Base-by-base conservation (phyloP, 2,329 filamentous ascomycete genomes). In the Fusarium agapanthi region DNA sequence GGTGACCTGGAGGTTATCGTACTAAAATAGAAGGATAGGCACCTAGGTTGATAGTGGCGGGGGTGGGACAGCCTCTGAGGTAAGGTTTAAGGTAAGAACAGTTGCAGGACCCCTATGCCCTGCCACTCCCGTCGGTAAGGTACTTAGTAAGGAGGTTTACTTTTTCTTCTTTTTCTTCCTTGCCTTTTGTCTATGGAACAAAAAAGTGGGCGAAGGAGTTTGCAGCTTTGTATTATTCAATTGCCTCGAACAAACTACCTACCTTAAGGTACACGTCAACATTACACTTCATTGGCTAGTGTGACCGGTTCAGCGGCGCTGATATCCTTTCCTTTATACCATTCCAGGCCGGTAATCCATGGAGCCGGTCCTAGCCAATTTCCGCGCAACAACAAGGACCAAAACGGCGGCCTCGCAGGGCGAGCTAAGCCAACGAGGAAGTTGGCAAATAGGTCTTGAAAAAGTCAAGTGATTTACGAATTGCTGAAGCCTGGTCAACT, bases 41-140 rank as follows among this genome's bases (percentile, higher is more conserved):
- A 59, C 40, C 41, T 22, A 68, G 54, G 50, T 54, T 54, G 50
- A 59, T 55, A 60, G 77, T 79, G 76, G 77, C 74, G 77, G 77
- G 77, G 77, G 76, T 76, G 77, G 77, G 75, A 77, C 76, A 70
- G 72, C 61, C 67, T 70, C 53, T 50, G 32, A 34, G 55, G 55
- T 44, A 50, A 66, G 64, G 50, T 58, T 66, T 53, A 50, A 48
- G 54, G 65, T 62, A 67, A 54, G 47, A 63, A 41, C 50, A 68
- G 44, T 35, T 51, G 47, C 32, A 38, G 34, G 55, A 65, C 59
- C 69, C 69, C 69, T 72, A 57, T 63, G 69, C 57, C 69, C 47
- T 71, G 67, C 55, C 65, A 68, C 48, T 67, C 61, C 55, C 55
- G 41, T 66, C 30, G 37, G 48, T 35, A 51, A 34, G 30, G 16